Percentiles rank a stretch among this genome's conserved stretches.
phyloP scores from a whole-genome alignment of 31 red algal species.

The Asparagopsis taxiformis region DNA sequence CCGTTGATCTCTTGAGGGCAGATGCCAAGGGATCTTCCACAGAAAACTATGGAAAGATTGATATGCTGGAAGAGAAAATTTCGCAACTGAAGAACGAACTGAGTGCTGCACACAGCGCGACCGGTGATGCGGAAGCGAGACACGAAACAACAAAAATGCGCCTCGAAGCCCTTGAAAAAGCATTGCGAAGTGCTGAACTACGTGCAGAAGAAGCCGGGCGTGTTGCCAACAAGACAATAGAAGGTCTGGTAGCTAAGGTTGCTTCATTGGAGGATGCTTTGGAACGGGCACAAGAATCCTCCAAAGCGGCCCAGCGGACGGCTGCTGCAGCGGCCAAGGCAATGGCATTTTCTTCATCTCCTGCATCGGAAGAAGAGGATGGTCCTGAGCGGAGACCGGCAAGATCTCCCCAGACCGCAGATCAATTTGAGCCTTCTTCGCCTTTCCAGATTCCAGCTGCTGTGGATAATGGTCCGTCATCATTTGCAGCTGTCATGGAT shows the following conservation, averaged over 20 bases:
- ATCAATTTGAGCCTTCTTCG: not conserved
- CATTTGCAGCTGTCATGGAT: slow-evolving; percentile 12
- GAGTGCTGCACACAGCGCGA: not conserved
- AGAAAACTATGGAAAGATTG: slow-evolving; percentile 14
- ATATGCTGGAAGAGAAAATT: slow-evolving; percentile 22
- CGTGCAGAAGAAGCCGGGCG: slow-evolving; percentile 13
- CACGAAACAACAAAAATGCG: slow-evolving; percentile 23
- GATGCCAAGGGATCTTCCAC: slow-evolving; percentile 17
- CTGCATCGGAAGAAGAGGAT: not conserved
- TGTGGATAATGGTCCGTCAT: not conserved
- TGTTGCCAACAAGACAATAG: slow-evolving; percentile 6
- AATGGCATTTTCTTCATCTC: not conserved
- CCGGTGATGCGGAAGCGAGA: slow-evolving; percentile 16
- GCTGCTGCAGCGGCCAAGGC: slow-evolving; percentile 34
- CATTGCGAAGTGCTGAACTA: slow-evolving; percentile 14
- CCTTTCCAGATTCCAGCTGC: not conserved
- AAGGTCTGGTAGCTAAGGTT: not conserved
- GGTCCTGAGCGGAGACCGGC: not conserved
- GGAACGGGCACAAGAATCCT: slow-evolving; percentile 6
- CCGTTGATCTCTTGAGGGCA: slow-evolving; percentile 19
- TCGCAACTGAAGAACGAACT: slow-evolving; percentile 5
- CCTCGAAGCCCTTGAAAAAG: slow-evolving; percentile 22
- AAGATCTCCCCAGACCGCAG: not conserved
- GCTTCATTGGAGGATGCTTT: slow-evolving; percentile 2
- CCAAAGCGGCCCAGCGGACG: slow-evolving; percentile 28